These are phyloP conservation scores for Sordaria brevicollis DNA, from an alignment of 495 filamentous ascomycete species.

Conservation along the genomic window DNA sequence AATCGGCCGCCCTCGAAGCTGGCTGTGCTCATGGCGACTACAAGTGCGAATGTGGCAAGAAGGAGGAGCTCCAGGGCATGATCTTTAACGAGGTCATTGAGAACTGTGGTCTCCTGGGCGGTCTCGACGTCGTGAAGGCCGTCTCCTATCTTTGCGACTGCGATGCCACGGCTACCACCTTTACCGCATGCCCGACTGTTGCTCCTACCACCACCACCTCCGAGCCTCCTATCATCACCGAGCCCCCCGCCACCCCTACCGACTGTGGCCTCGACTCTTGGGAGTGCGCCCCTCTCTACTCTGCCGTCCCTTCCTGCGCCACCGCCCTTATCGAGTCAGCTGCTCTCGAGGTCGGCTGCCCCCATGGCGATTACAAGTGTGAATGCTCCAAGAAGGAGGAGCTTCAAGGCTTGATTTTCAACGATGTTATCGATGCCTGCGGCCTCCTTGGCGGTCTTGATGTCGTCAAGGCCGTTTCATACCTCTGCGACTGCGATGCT, in stretches of 20 bases:
- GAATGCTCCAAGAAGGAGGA: not conserved
- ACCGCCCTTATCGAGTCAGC: not conserved
- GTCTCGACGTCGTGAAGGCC: not conserved
- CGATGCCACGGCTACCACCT: not conserved
- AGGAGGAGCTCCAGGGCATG: not conserved
- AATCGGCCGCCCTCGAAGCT: not conserved
- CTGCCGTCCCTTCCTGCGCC: not conserved
- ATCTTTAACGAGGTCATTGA: not conserved
- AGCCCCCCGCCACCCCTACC: not conserved
- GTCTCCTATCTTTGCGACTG: not conserved
- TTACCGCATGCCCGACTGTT: not conserved
- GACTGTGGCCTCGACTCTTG: not conserved
- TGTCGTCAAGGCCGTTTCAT: not conserved
- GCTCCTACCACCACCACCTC: not conserved
- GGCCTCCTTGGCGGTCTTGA: not conserved
- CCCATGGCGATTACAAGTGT: not conserved
- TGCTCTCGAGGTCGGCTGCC: not conserved
- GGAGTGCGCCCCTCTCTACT: not conserved
- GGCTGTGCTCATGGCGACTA: not conserved
- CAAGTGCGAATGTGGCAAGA: not conserved
- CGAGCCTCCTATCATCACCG: not conserved
- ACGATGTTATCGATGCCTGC: not conserved
- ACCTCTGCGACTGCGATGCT: not conserved
- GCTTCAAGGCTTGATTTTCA: not conserved
- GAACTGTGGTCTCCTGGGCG: not conserved